A percentile compares a stretch with the other conserved stretches of the same genome.
Evolutionary conservation across 306 rosid genomes (phyloP).

Genomic region (Prunus padus): DNA sequence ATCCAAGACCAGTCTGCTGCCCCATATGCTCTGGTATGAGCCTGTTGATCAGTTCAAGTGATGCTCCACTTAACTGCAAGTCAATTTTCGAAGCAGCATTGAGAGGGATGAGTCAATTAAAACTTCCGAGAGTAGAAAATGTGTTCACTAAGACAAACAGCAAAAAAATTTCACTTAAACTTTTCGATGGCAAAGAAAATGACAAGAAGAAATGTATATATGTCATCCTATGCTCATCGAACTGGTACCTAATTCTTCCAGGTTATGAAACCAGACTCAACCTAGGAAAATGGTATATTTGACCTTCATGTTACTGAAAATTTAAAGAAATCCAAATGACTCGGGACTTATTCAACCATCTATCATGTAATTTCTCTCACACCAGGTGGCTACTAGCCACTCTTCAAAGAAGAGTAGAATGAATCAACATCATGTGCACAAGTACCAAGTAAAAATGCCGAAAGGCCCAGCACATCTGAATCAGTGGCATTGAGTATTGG

Average conservation of each 20-base stretch:
- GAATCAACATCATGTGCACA: not conserved
- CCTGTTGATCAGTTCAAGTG: conserved; percentile 69
- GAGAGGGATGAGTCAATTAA: not conserved
- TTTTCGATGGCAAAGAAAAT: not conserved
- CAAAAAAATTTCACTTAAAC: not conserved
- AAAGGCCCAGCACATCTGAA: not conserved
- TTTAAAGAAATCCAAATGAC: not conserved
- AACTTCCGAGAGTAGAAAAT: not conserved
- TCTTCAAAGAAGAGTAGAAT: not conserved
- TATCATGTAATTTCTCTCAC: not conserved
- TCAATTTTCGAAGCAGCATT: not conserved
- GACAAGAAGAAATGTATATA: not conserved
- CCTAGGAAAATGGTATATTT: not conserved
- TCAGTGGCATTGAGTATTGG: not conserved
- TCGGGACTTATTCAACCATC: not conserved
- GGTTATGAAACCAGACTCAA: not conserved
- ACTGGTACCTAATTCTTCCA: not conserved
- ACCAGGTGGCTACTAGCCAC: not conserved
- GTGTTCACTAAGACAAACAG: not conserved
- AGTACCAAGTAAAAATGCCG: not conserved
- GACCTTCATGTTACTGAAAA: not conserved
- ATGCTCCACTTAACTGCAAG: conserved; percentile 68
- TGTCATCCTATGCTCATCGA: not conserved
- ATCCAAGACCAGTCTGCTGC: conserved; percentile 56
- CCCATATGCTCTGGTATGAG: conserved; percentile 86